These are phyloP conservation scores for Sugiyamaella japonica DNA, from an alignment of 1,139 yeast species.

Conservation along the genomic window DNA sequence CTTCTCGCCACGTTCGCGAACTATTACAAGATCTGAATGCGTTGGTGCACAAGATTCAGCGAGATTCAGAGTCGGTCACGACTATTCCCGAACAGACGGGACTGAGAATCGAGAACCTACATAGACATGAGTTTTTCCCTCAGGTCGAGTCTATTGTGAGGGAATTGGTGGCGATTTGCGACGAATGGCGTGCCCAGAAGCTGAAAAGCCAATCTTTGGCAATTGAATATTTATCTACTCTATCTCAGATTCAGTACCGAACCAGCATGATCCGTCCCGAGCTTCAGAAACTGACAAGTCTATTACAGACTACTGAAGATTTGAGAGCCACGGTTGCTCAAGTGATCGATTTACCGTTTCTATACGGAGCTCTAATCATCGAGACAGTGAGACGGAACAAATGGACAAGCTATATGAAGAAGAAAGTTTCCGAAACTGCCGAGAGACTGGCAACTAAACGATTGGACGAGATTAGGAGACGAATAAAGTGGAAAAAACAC, in stretches of 20 bases:
- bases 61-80: conserved; percentile 35
- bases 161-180: conserved; percentile 30
- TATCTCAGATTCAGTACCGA: conserved; percentile 37
- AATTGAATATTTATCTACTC: conserved; percentile 28
- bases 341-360: conserved; percentile 73
- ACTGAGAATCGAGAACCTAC: conserved; percentile 9
- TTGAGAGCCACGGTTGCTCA: conserved; percentile 47
- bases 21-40: conserved; percentile 35
- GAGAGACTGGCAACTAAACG: conserved; percentile 61
- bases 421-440: conserved; percentile 52
- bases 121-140: conserved; percentile 34
- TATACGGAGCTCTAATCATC: conserved; percentile 74
- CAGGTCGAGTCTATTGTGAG: conserved; percentile 27
- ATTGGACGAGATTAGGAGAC: conserved; percentile 56
- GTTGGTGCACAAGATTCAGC: conserved; percentile 32
- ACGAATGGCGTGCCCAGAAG: conserved; percentile 24
- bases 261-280: conserved; percentile 36
- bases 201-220: conserved; percentile 26
- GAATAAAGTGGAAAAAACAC: conserved; percentile 60
- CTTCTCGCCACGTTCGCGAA: conserved; percentile 19
- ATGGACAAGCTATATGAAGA: conserved; percentile 61
- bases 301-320: conserved; percentile 46
- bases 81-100: conserved; percentile 26
- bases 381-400: conserved; percentile 68
- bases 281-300: conserved; percentile 36